phyloP scores from a whole-genome alignment of 179 eudicot genomes.

The Sideroxylon spinosum region DNA sequence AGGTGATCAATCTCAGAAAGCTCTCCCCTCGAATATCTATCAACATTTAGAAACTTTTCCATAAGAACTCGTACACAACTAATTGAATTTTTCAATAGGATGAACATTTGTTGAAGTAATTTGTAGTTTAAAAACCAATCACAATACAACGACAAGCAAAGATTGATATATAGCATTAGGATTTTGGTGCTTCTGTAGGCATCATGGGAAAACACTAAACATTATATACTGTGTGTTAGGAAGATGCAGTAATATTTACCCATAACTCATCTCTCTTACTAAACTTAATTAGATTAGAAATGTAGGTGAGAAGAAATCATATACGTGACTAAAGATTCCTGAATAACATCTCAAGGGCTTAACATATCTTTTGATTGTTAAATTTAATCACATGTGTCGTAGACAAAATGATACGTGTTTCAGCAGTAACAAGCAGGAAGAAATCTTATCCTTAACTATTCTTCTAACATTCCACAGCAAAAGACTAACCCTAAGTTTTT shows the following conservation, averaged over 20 bases:
- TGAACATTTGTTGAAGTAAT: no score
- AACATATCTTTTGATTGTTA: background rate
- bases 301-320: background rate
- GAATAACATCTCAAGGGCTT: background rate
- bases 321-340: background rate
- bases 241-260: background rate
- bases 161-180: background rate
- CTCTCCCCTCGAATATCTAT: no score
- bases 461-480: no score
- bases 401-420: background rate
- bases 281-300: background rate
- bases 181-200: background rate
- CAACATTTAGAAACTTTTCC: no score
- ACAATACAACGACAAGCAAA: no score
- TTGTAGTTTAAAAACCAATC: no score
- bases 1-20: background rate
- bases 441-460: no score
- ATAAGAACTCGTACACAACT: no score
- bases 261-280: background rate
- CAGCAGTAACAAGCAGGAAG: no score
- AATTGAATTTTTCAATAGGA: no score
- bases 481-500: no score
- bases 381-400: background rate
- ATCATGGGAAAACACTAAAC: background rate
- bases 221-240: background rate